phyloP scores from a whole-genome alignment of 345 rosid species.

The Acer campestre region DNA sequence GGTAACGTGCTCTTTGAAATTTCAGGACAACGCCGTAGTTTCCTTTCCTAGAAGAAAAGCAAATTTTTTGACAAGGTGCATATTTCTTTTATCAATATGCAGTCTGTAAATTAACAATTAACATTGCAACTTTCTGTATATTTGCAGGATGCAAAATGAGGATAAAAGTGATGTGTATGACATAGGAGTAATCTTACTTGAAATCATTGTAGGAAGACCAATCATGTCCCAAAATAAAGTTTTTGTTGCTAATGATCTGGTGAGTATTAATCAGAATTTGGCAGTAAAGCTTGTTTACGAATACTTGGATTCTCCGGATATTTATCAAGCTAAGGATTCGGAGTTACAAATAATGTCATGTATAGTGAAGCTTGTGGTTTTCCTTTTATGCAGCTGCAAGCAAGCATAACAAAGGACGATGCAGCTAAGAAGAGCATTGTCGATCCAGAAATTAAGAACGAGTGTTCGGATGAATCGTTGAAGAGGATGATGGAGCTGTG shows the following conservation, averaged over 20 bases:
- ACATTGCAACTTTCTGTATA: neutral
- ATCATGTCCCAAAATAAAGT: slow-evolving; percentile 42
- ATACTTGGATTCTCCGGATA: neutral
- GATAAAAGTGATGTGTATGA: slow-evolving; percentile 50
- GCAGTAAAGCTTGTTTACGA: neutral
- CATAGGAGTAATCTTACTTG: slow-evolving; percentile 60
- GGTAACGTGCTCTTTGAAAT: slow-evolving; percentile 4
- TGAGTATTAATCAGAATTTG: slow-evolving; percentile 28
- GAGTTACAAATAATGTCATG: neutral
- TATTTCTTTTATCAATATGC: too few species aligned
- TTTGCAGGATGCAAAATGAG: slow-evolving; percentile 35
- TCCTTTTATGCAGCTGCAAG: slow-evolving; percentile 41
- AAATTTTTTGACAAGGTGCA: slow-evolving; percentile 29
- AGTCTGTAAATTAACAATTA: neutral
- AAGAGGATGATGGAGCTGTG: slow-evolving; percentile 52
- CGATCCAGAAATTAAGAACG: slow-evolving; percentile 51
- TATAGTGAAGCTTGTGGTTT: neutral
- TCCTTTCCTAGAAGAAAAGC: slow-evolving; percentile 27
- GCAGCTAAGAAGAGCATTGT: slow-evolving; percentile 44
- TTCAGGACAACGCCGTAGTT: slow-evolving; percentile 34
- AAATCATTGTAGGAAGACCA: slow-evolving; percentile 58
- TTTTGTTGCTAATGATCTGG: slow-evolving; percentile 45
- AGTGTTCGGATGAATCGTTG: slow-evolving; percentile 55
- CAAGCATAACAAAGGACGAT: slow-evolving; percentile 38
- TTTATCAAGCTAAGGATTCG: neutral